A percentile compares a stretch with the other conserved stretches of the same genome.
Conservation (phyloP, 805 yeast genomes). For the Kluyveromyces lactis region DNA sequence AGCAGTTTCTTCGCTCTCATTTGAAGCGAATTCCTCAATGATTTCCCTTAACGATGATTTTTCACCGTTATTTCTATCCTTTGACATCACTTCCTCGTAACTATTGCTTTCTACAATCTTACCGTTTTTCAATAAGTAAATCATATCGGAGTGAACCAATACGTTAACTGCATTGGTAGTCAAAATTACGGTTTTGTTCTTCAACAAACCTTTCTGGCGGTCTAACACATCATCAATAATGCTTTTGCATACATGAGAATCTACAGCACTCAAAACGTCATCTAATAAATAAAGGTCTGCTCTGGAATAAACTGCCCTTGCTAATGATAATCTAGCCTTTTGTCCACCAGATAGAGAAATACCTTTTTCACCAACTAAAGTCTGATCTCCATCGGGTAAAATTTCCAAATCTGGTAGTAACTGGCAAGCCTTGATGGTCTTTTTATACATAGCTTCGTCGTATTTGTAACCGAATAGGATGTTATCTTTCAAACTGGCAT, state of each 20-base stretch:
- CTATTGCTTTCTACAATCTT: conserved; percentile 51
- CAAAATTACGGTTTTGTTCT: conserved; percentile 44
- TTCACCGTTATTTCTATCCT: conserved; percentile 1
- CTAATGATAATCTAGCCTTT: conserved; percentile 54
- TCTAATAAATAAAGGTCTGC: conserved; percentile 53
- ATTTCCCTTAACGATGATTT: conserved; percentile 27
- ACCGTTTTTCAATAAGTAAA: conserved; percentile 49
- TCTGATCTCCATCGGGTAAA: conserved; percentile 45
- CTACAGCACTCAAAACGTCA: conserved; percentile 65
- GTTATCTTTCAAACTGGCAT: conserved; percentile 86
- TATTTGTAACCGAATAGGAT: conserved; percentile 63
- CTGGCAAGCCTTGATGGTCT: conserved; percentile 42
- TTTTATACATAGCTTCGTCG: conserved; percentile 34
- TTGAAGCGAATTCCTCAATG: conserved; percentile 22
- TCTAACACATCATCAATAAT: conserved; percentile 43
- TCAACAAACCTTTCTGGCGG: conserved; percentile 36
- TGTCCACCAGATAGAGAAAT: conserved; percentile 57
- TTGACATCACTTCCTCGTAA: conserved; percentile 39
- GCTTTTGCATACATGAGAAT: conserved; percentile 57
- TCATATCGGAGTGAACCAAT: conserved; percentile 48
- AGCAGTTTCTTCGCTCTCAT: conserved; percentile 16
- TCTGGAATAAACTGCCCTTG: conserved; percentile 60
- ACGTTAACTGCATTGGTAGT: conserved; percentile 53
- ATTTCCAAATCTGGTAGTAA: conserved; percentile 39
- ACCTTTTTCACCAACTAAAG: conserved; percentile 54